These are phyloP conservation scores for Gardenia jasminoides DNA, from an alignment of 257 asterid genomes.

Conservation along the genomic window DNA sequence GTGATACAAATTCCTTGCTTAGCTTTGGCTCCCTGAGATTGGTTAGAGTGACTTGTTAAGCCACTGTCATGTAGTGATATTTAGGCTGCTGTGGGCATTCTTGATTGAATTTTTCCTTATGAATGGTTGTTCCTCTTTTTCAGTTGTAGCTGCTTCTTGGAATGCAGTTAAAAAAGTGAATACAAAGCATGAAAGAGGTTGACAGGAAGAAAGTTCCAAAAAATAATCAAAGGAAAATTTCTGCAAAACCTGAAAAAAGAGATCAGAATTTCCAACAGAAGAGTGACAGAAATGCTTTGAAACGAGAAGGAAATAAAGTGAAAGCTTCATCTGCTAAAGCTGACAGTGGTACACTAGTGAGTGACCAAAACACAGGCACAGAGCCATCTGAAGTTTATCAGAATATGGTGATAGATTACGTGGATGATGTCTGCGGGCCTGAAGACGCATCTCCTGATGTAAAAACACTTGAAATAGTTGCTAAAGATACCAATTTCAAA, in stretches of 20 bases:
- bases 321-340: slow-evolving; percentile 41
- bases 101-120: slow-evolving; percentile 5
- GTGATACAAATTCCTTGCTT: not conserved
- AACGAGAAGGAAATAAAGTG: slow-evolving; percentile 46
- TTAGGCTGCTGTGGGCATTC: not conserved
- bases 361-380: slow-evolving; percentile 43
- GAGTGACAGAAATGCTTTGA: slow-evolving; percentile 44
- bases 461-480: slow-evolving; percentile 34
- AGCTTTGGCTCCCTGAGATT: not conserved
- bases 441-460: slow-evolving; percentile 38
- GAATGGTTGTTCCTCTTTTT: not conserved
- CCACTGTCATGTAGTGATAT: not conserved
- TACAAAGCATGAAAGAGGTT: slow-evolving; percentile 64
- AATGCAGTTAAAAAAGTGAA: slow-evolving; percentile 33
- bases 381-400: slow-evolving; percentile 56
- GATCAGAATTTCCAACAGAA: slow-evolving; percentile 53
- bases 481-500: slow-evolving; percentile 38
- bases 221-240: slow-evolving; percentile 43
- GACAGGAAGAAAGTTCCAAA: slow-evolving; percentile 58
- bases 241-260: slow-evolving; percentile 52
- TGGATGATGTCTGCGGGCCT: slow-evolving; percentile 47
- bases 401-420: slow-evolving; percentile 47
- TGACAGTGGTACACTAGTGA: slow-evolving; percentile 31
- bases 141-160: not conserved
- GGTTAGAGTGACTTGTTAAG: not conserved